These are phyloP conservation scores for Suillus discolor DNA, from an alignment of 768 basidiomycete genomes.

Conservation along the genomic window DNA sequence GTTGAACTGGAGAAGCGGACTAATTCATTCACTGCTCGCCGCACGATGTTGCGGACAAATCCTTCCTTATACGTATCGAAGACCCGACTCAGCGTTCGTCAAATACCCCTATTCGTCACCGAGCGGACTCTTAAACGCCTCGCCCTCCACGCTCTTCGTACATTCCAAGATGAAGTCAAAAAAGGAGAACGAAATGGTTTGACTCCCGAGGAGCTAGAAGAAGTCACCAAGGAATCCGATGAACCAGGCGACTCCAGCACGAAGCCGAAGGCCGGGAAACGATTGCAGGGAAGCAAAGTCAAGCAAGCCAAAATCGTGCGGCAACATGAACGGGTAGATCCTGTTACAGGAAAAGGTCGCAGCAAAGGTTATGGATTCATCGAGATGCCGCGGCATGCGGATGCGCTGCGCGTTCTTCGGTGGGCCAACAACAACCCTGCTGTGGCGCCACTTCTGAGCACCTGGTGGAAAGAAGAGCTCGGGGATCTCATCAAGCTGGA, in stretches of 20 bases:
- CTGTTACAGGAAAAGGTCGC: conserved; percentile 81
- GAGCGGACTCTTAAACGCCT: conserved; percentile 90
- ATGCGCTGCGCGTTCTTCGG: conserved; percentile 87
- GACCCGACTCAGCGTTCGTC: conserved; percentile 91
- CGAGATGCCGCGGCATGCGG: conserved; percentile 85
- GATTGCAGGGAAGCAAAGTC: conserved; percentile 44
- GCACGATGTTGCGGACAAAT: conserved; percentile 83
- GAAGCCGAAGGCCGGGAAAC: conserved; percentile 22
- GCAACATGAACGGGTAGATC: conserved; percentile 86
- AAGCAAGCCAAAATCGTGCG: conserved; percentile 94
- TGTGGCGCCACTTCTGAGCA: conserved; percentile 62
- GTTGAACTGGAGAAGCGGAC: conserved; percentile 87
- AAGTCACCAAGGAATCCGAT: conserved; percentile 34
- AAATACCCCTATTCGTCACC: conserved; percentile 87
- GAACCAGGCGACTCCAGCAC: conserved; percentile 23
- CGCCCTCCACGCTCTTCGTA: conserved; percentile 75
- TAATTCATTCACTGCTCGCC: conserved; percentile 82
- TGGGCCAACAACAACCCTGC: conserved; percentile 92
- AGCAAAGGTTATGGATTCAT: conserved; percentile 96
- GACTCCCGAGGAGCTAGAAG: conserved; percentile 70
- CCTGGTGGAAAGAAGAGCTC: conserved; percentile 86
- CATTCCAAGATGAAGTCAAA: conserved; percentile 81
- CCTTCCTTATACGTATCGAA: conserved; percentile 94
- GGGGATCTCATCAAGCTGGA: conserved; percentile 59
- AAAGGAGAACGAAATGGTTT: conserved; percentile 60